A percentile compares a stretch with the other conserved stretches of the same genome.
Conservation (phyloP, 2,329 filamentous ascomycete species). For the Penicillium sp. region DNA sequence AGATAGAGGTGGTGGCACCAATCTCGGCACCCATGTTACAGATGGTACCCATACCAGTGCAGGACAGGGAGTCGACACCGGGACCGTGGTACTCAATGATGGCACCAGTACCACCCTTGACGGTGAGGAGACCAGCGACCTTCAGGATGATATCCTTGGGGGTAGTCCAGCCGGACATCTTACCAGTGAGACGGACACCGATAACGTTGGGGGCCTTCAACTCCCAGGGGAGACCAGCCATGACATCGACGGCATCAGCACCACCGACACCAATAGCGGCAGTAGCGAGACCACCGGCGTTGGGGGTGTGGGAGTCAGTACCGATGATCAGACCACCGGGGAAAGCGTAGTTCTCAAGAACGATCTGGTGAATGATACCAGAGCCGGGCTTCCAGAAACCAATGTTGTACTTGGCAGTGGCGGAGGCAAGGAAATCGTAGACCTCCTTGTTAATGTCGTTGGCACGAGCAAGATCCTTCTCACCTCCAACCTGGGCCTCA, state of each 20-base stretch:
- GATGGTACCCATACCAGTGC: constrained; percentile 87
- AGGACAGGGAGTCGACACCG: constrained; percentile 72
- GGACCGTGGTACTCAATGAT: constrained; percentile 65
- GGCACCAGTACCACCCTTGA: constrained; percentile 95
- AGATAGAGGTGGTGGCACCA: constrained; percentile 81
- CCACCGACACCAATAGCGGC: constrained; percentile 94
- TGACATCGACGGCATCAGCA: constrained; percentile 97
- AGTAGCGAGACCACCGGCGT: constrained; percentile 95
- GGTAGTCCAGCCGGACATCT: constrained; percentile 86
- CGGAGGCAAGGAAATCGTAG: constrained; percentile 91
- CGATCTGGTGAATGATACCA: constrained; percentile 98
- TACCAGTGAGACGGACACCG: constrained; percentile 90
- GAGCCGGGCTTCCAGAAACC: constrained; percentile 99
- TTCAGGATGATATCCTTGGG: constrained; percentile 98
- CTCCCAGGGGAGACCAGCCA: constrained; percentile 97
- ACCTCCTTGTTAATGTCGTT: constrained; percentile 98
- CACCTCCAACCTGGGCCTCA: constrained; percentile 90
- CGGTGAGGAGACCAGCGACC: constrained; percentile 93
- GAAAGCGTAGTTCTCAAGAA: constrained; percentile 99
- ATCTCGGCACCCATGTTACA: constrained; percentile 69
- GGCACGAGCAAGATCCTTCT: constrained; percentile 89
- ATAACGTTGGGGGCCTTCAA: constrained; percentile 97
- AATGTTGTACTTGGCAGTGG: constrained; percentile 99
- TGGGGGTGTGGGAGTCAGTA: constrained; percentile 97
- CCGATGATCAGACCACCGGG: constrained; percentile 97